These are phyloP conservation scores for Zea luxurians DNA, from an alignment of 176 grass and related monocot species.

Conservation along the genomic window DNA sequence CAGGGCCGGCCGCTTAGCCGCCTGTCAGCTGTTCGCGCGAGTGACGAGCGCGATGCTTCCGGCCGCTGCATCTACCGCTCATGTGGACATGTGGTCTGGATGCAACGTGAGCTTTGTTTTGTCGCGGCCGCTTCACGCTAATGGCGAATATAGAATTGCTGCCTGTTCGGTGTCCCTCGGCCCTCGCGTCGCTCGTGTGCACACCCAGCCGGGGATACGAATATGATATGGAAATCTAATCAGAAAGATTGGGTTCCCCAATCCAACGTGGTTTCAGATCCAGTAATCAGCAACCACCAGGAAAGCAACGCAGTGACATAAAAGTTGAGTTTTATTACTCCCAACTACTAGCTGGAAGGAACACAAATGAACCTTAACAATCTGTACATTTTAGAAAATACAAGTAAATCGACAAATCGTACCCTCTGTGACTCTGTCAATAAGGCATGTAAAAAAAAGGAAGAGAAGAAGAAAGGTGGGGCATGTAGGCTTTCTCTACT, in stretches of 20 bases:
- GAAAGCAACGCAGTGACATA: neutral
- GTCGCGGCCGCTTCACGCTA: neutral
- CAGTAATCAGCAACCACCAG: constrained; percentile 15
- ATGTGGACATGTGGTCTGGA: neutral
- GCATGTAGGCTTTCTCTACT: no score
- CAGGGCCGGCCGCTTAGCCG: no score
- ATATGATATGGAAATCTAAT: neutral
- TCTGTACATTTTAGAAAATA: neutral
- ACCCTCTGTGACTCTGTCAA: neutral
- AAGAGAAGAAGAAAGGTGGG: neutral
- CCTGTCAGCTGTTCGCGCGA: neutral
- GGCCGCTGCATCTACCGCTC: neutral
- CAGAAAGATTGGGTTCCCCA: neutral
- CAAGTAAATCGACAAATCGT: neutral
- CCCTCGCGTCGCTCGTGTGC: neutral
- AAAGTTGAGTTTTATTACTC: neutral
- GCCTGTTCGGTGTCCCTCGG: neutral
- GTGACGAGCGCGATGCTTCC: neutral
- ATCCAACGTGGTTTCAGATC: constrained; percentile 2
- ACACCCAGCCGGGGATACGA: neutral
- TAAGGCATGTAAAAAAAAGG: neutral
- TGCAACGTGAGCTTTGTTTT: neutral
- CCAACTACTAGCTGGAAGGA: neutral
- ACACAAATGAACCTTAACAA: neutral
- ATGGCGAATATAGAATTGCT: neutral